A percentile compares a stretch with the other conserved stretches of the same genome.
These are phyloP conservation scores for Talinum fruticosum DNA, from an alignment of 148 eudicot genomes.

Conservation along the genomic window DNA sequence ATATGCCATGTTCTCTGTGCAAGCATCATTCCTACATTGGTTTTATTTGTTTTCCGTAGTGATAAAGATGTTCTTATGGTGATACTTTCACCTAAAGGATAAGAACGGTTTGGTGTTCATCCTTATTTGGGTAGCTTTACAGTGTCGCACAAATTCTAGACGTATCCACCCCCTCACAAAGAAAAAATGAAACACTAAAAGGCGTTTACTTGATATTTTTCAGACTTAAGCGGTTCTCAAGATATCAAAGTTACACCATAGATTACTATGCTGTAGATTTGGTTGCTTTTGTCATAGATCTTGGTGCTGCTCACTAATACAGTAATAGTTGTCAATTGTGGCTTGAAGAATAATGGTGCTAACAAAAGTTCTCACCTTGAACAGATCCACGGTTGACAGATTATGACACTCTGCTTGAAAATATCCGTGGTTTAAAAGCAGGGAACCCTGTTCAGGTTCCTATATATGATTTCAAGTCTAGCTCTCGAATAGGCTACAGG, in stretches of 20 bases:
- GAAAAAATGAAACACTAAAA: no score
- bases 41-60: neutral
- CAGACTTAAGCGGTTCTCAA: no score
- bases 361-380: constrained; percentile 23
- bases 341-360: constrained; percentile 13
- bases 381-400: constrained; percentile 97
- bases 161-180: neutral
- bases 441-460: constrained; percentile 91
- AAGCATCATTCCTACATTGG: neutral
- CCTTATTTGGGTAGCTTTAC: neutral
- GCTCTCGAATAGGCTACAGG: constrained; percentile 94
- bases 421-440: constrained; percentile 66
- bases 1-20: neutral
- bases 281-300: neutral
- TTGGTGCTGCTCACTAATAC: neutral
- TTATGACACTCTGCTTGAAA: constrained; percentile 89
- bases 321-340: neutral
- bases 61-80: neutral
- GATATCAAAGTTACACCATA: no score
- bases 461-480: constrained; percentile 87
- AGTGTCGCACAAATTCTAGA: neutral
- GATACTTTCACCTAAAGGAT: neutral
- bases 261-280: neutral
- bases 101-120: neutral
- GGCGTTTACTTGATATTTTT: no score